phyloP scores from a whole-genome alignment of 345 rosid genomes.

The Arabidopsis thaliana region TAIR10.1 NC_003070.9:24193501-24194000 shows the following conservation, averaged over 20 bases:
- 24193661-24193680: conserved; percentile 13
- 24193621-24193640: neutral
- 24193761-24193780: conserved; percentile 22
- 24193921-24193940: conserved; percentile 23
- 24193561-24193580: conserved; percentile 5
- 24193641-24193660: neutral
- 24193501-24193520: neutral
- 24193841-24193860: neutral
- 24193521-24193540: neutral
- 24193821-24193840: neutral
- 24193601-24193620: neutral
- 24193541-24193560: conserved; percentile 15
- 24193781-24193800: conserved; percentile 20
- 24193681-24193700: conserved; percentile 25
- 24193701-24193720: conserved; percentile 29
- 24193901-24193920: conserved; percentile 2
- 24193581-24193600: conserved; percentile 17
- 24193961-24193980: neutral
- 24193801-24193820: conserved; percentile 15
- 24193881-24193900: conserved; percentile 19
- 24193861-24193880: conserved; percentile 5
- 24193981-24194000: neutral
- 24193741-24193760: conserved; percentile 12
- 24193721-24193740: conserved; percentile 35
- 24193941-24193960: neutral